Base-by-base conservation (phyloP, 805 yeast species). In the Teunomyces aglyptinius region DNA sequence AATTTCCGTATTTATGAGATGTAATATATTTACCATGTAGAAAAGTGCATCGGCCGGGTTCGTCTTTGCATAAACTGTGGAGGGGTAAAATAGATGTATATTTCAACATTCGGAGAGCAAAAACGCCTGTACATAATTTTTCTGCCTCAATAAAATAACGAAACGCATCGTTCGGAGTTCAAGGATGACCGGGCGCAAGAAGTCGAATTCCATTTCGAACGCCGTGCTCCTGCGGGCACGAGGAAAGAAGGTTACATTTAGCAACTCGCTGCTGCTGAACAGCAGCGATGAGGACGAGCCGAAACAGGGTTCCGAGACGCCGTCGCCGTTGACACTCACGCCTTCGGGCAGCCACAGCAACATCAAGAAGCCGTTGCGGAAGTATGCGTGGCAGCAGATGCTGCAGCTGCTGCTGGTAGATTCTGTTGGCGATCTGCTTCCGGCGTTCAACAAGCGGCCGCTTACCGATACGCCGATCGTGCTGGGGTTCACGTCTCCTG, bases 391-490 rank as follows among this genome's bases (percentile, higher is more conserved):
- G 39, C 39, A 16, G 36, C 36, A 36, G 18, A 20, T 36, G 39
- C 27, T 12, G 27, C 28, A 10, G 39, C 39, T 36, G 39, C 24
- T 36, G 39, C 39, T 36, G 39, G 27, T 36, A 4, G 39, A 36
- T 15, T 36, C 28, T n/a, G 27, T 20, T 15, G 24, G 24, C 19
- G 39, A 36, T 3, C 12, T 8, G 12, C 61, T 76, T 38, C 86
- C 87, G 0, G 81, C 71, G 46, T 86, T 86, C 65, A 82, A 85
- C 58, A 82, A 80, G 61, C 70, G 90, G 39, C 94, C 94, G 0
- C 67, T 82, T 44, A 82, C 85, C 36, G 94, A 86, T 57, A 86
- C 94, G 0, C 94, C 94, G 0, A 75, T 83, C 1, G 77, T 76
- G 8, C 81, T 86, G 26, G 70, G 73, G 2, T 68, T 75, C 58